Evolutionary conservation across 331 rosid genomes (phyloP), one percentile per base, ranked within the genome.

Genomic region (Rhamnella rubrinervis): DNA sequence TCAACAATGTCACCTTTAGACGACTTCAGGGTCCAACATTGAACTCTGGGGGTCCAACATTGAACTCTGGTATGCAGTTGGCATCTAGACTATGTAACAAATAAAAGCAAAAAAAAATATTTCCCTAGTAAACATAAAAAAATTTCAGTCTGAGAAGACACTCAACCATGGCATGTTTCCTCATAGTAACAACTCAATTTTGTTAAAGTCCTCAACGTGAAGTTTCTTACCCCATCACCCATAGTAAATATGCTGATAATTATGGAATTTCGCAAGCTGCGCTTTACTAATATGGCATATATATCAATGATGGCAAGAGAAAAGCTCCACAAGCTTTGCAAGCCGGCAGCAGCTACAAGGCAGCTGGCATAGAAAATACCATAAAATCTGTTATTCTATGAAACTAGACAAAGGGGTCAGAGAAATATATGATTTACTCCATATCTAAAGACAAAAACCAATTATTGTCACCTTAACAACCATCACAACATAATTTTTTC

Each of bases 271-370:
- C 85, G 83, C 78, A 83, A 81, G 62, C 82, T 77, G 59, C 92
- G 87, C 71, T 51, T 82, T 19, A 89, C 96, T 68, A 85, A 73
- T 77, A 89, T 82, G 63, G 96, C 96, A 78, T 86, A 86, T 50
- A 82, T 10, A 67, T 85, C 96, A 65, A 85, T 60, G 67, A 78
- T 63, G 65, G 76, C 87, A 60, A 89, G 78, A 53, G 72, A 61
- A 67, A 89, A 81, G 70, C 96, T 89, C 96, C 96, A 89, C 72
- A 85, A 62, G 75, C 88, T 66, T 73, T 86, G 96, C 79, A 87
- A 77, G 79, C 88, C 59, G 65, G 84, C 82, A 70, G 96, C 92
- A 78, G 86, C 92, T 72, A 89, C 89, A 31, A 86, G 87, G 82
- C 81, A 89, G 77, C 96, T 89, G 80, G 74, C 50, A 82, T 66